These are phyloP conservation scores for Fraxinus excelsior DNA, from an alignment of 257 asterid species.

Conservation along the genomic window DNA sequence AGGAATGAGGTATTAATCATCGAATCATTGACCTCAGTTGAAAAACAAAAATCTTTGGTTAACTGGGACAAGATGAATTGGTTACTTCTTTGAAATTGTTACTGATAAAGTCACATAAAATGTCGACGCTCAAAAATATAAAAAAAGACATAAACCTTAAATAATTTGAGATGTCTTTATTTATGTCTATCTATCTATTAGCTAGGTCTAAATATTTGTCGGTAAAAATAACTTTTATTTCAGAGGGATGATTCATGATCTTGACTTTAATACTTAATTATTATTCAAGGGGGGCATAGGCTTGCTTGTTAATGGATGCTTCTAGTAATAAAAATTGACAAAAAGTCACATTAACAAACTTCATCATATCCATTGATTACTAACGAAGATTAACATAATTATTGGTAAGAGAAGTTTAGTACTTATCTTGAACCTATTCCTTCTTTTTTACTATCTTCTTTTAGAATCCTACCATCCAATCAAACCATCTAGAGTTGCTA, in stretches of 20 bases:
- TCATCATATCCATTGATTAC: not conserved
- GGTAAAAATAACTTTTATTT: too few relatives aligned
- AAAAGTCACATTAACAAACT: not conserved
- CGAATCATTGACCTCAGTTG: too few relatives aligned
- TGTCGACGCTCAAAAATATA: not conserved
- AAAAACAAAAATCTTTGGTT: too few relatives aligned
- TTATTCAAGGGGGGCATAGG: not conserved
- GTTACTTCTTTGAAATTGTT: too few relatives aligned
- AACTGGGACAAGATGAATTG: too few relatives aligned
- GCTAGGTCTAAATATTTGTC: not conserved
- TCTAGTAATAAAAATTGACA: not conserved
- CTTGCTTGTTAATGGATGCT: not conserved
- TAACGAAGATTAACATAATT: too few relatives aligned
- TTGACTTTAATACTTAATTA: not conserved
- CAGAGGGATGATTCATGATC: not conserved
- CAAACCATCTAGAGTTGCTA: not conserved
- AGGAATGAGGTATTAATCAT: too few relatives aligned
- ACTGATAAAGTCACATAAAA: not conserved
- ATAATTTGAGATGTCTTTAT: not conserved
- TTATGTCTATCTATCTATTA: too few relatives aligned
- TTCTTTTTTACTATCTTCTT: too few relatives aligned
- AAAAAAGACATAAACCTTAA: not conserved
- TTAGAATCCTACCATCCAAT: not conserved
- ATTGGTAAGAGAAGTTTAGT: not conserved
- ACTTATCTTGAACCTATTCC: not conserved